Base-by-base conservation (phyloP, 169 alveolate genomes). In the Plasmodium adleri region DNA sequence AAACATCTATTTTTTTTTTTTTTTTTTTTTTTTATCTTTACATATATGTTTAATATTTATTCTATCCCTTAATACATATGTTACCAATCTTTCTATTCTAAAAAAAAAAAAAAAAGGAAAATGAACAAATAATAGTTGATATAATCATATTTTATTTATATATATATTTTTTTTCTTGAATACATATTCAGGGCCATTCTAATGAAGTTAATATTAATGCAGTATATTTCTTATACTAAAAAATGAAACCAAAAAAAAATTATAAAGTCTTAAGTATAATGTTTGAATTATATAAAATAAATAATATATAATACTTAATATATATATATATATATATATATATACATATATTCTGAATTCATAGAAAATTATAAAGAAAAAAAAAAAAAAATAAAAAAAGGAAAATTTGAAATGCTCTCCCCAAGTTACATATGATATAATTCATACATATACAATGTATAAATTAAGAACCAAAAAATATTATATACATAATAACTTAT, bases 11-110 rank as follows among this genome's bases (percentile, higher is more conserved):
- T 15, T 26, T 67, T 22, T 28, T 26, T 49, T 2, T 67, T 59
- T 1, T 39, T 85, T 85, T n/a, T 72, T 5, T 39, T 85, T 85
- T 71, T 26, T 39, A n/a, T 7, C n/a, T 71, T 71, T 85, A 85
- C 92, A 85, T 71, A 85, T 70, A n/a, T 85, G 92, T 59, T 71
- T 50, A 54, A 85, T 52, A 68, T 71, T 85, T 60, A 72, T 85
- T 24, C 15, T 47, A 6, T 64, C 28, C 75, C 92, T n/a, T 32
- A 85, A 7, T 13, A 85, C 56, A 12, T 74, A 85, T 59, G 92
- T 56, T 62, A 85, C 52, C 22, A 71, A n/a, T 45, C 92, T 85
- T 85, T 85, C 75, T 39, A 85, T 58, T 68, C 92, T 85, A 64
- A 24, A 76, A 64, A 58, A 2, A 63, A 54, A 64, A 52, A 70